Percentiles rank a stretch among this genome's conserved stretches.
phyloP scores from a whole-genome alignment of 2,329 filamentous ascomycete species.

The Nemania sp. region DNA sequence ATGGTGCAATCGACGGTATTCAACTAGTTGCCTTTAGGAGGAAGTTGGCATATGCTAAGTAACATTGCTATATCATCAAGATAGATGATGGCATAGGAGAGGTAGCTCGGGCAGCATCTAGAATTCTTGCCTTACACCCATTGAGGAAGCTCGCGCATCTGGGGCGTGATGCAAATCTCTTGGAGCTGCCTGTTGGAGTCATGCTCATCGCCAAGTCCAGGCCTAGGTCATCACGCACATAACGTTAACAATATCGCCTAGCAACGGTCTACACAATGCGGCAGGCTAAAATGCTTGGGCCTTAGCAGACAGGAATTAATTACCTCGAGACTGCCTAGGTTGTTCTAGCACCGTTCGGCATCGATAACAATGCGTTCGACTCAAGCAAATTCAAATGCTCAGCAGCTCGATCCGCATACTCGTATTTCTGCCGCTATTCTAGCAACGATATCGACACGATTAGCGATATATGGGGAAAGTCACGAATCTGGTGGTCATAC shows the following conservation, averaged over 20 bases:
- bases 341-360: slow-evolving; percentile 2
- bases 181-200: slow-evolving; percentile 35
- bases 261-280: not conserved
- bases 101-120: slow-evolving; percentile 6
- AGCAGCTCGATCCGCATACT: not conserved
- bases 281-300: slow-evolving; percentile 32
- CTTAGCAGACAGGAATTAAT: slow-evolving; percentile 16
- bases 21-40: slow-evolving; percentile 31
- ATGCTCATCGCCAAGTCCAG: slow-evolving; percentile 31
- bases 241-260: slow-evolving; percentile 10
- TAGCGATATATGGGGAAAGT: not conserved
- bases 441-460: not conserved
- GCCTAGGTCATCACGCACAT: slow-evolving; percentile 14
- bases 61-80: slow-evolving; percentile 32
- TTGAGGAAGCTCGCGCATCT: slow-evolving; percentile 31
- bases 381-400: not conserved
- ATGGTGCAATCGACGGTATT: not conserved
- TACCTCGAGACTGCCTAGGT: slow-evolving; percentile 6
- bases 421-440: not conserved
- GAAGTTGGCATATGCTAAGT: slow-evolving; percentile 37
- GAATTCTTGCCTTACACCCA: slow-evolving; percentile 13
- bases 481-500: not conserved
- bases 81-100: slow-evolving; percentile 4
- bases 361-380: slow-evolving; percentile 8
- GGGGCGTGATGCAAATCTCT: slow-evolving; percentile 4